Base-by-base conservation (phyloP, 345 rosid genomes). In the Eutrema heterophyllum region DNA sequence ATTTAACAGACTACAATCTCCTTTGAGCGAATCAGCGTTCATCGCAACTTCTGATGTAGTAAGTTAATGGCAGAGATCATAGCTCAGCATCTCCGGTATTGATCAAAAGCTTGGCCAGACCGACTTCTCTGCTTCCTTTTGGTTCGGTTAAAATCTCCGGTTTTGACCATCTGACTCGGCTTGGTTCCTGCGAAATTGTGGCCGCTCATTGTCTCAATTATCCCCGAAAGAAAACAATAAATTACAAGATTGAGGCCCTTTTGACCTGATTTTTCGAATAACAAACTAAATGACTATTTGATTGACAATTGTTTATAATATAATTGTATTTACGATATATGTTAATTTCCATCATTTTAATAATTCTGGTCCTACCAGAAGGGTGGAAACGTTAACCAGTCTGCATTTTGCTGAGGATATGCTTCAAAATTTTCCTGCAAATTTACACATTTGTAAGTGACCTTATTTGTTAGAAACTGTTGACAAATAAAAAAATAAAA, bases 341-440 rank as follows among this genome's bases (percentile, higher is more conserved):
- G 43, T 54, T 14, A 13, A 38, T 73, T 56, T 57, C 7, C 26
- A 27, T 26, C 38, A 45, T 5, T 64, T 24, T 8, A 40, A 45
- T 56, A 10, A 18, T 44, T 45, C 30, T 70, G 68, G 68, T 77
- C 74, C 60, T 92, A 94, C 70, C 98, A 95, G 86, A 86, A 95
- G 9, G 86, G 69, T 30, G 96, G 87, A 78, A 86, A 95, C 86
- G 88, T 87, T 83, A 87, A 51, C 98, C 99, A 92, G 29, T 95
- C 97, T 53, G 92, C 80, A 77, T 86, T 97, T 81, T 86, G 94
- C 61, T 84, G 90, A 60, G 82, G 86, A 81, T 82, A 88, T 70
- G 89, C 69, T 44, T 89, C 82, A 40, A 90, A 88, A 68, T 85
- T 75, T 73, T 84, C 97, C 97, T 94, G 90, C 80, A 72, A 53